phyloP scores from a whole-genome alignment of 225 moss, liverwort and hornwort genomes.

The Marchantia paleacea region DNA sequence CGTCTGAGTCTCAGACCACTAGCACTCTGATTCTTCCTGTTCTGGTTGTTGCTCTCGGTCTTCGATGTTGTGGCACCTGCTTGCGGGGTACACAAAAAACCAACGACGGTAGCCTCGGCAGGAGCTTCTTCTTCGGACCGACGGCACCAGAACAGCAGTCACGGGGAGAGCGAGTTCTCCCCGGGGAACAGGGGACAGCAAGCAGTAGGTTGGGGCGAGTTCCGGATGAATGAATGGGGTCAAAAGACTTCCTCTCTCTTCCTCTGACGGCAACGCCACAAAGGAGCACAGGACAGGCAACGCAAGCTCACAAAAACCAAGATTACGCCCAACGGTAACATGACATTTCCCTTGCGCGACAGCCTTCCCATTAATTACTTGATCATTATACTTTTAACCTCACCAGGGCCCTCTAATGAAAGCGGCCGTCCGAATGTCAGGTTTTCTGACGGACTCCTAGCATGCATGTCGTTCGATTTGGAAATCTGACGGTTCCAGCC shows the following conservation, averaged over 20 bases:
- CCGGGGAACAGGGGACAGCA: not conserved
- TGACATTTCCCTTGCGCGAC: not conserved
- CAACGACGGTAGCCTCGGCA: too few species aligned
- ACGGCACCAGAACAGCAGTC: not conserved
- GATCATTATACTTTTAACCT: not conserved
- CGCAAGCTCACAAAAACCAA: not conserved
- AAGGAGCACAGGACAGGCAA: not conserved
- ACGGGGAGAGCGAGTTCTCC: not conserved
- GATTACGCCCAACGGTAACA: slow-evolving; percentile 1
- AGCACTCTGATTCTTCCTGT: not conserved
- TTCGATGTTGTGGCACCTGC: not conserved
- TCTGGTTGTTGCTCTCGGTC: not conserved
- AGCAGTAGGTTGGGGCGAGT: not conserved
- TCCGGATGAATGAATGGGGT: not conserved
- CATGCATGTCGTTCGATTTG: not conserved
- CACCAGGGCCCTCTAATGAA: not conserved
- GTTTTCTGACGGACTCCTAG: not conserved
- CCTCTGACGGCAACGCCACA: not conserved
- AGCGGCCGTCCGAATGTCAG: not conserved
- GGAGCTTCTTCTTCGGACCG: not conserved
- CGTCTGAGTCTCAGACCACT: not conserved
- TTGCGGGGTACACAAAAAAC: not conserved
- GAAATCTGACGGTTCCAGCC: not conserved
- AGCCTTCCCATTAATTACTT: not conserved
- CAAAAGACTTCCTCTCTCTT: not conserved